Conservation (phyloP, 179 eudicot species). For the Pouteria campechiana region DNA sequence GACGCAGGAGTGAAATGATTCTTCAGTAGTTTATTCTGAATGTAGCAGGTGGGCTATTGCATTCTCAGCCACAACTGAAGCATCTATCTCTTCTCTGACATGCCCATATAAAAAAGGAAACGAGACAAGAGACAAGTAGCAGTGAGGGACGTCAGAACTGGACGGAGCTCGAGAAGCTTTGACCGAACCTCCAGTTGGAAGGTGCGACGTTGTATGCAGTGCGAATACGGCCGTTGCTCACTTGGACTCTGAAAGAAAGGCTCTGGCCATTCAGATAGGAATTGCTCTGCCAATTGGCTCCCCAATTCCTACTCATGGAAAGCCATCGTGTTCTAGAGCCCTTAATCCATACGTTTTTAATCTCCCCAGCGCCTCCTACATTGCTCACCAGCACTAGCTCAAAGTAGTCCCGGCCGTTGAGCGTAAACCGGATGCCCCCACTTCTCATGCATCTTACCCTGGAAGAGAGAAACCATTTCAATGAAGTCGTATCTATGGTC, state of each 20-base stretch:
- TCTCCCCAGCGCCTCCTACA: conserved; percentile 19
- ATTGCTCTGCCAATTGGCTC: conserved; percentile 27
- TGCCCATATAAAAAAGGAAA: too few relatives aligned
- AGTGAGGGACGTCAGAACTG: too few relatives aligned
- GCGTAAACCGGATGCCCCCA: conserved; percentile 23
- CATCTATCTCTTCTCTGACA: too few relatives aligned
- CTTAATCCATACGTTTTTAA: conserved; percentile 15
- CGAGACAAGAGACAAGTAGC: too few relatives aligned
- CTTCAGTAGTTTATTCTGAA: too few relatives aligned
- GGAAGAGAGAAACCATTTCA: too few relatives aligned
- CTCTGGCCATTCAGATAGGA: conserved; percentile 19
- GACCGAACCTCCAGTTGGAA: conserved; percentile 19
- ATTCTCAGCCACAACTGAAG: too few relatives aligned
- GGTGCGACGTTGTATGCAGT: conserved; percentile 8
- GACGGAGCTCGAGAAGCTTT: conserved; percentile 9
- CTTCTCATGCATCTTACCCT: conserved; percentile 22
- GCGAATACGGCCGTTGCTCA: conserved; percentile 15
- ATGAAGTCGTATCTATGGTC: too few relatives aligned
- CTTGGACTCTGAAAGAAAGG: conserved; percentile 18
- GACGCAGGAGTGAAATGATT: too few relatives aligned
- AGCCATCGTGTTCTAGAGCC: conserved; percentile 19
- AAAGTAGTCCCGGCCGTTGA: conserved; percentile 20
- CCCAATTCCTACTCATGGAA: conserved; percentile 25
- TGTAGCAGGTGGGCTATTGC: too few relatives aligned
- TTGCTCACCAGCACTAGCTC: conserved; percentile 20